Base-by-base conservation (phyloP, 2,329 filamentous ascomycete species). In the Exophiala sp. region DNA sequence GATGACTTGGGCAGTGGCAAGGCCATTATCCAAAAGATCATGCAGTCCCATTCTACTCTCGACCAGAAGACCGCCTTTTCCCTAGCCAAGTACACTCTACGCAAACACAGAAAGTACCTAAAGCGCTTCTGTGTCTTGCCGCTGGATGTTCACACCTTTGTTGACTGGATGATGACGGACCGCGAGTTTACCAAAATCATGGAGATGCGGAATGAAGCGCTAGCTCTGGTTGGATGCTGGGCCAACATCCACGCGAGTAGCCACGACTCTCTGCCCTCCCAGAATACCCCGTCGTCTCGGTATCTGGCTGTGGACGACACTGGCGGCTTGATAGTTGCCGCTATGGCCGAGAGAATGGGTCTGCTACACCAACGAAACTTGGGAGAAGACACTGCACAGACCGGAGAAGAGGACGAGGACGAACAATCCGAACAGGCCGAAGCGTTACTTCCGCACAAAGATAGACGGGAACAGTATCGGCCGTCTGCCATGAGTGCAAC, bases 31-130 rank as follows among this genome's bases (percentile, higher is more conserved):
- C 84, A 87, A n/a, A 95, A 90, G 69, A 81, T 98, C 21, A 79
- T 98, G 68, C 78, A 89, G 23, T 93, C 89, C 37, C 93, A 98
- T 68, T 83, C 86, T 14, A 86, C 85, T 1, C 77, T 98, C 37
- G 89, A 95, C 59, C 86, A 97, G 71, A 98, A 98, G 75, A 97
- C 93, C 0, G 78, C 82, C 0, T 98, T 94, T 64, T 94, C 89
- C 2, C 74, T 96, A 50, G 90, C 91, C 37, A 98, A 98, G 68
- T 98, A 98, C 70, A 95, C 93, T 63, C 73, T 97, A 14, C 77
- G 95, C 39, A 98, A 98, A 72, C 85, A 87, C 57, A 90, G 84
- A 65, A 98, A 98, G 69, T 97, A 95, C 66, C 78, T 97, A 57
- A 83, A 86, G 62, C 78, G 89, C 10, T 97, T 98, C 63, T 88